Conservation (phyloP, 352 stramenopile species). For the Phytophthora melonis region DNA sequence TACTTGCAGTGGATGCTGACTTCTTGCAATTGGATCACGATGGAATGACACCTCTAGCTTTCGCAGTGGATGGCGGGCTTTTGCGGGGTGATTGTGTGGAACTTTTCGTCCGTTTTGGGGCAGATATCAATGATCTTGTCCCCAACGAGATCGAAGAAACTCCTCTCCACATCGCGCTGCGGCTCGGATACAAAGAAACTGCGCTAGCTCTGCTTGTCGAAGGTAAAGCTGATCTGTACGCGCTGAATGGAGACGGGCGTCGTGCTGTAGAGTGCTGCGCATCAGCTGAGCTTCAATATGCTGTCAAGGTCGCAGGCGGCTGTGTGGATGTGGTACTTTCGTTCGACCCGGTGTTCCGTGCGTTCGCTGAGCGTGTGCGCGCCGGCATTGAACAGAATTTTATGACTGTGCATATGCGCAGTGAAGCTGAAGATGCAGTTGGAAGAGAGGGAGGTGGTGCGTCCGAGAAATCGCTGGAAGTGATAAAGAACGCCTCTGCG, state of each 20-base stretch:
- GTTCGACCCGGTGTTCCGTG: slow-evolving; percentile 72
- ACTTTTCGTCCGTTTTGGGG: slow-evolving; percentile 61
- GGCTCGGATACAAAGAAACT: slow-evolving; percentile 62
- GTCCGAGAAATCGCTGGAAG: slow-evolving; percentile 48
- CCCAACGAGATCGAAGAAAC: slow-evolving; percentile 69
- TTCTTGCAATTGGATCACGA: slow-evolving; percentile 60
- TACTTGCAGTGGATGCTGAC: slow-evolving; percentile 64
- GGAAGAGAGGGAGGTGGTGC: slow-evolving; percentile 35
- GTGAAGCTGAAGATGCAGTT: slow-evolving; percentile 43
- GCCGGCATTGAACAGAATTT: slow-evolving; percentile 75
- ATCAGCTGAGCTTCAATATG: slow-evolving; percentile 78
- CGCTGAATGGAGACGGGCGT: slow-evolving; percentile 59
- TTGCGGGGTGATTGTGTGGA: slow-evolving; percentile 57
- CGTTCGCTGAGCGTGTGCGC: slow-evolving; percentile 71
- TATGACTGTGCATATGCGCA: slow-evolving; percentile 81
- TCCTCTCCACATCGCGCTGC: slow-evolving; percentile 76
- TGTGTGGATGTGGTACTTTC: slow-evolving; percentile 85
- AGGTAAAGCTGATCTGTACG: slow-evolving; percentile 64
- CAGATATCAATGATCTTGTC: slow-evolving; percentile 59
- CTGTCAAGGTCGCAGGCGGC: slow-evolving; percentile 71
- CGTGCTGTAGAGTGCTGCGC: slow-evolving; percentile 80
- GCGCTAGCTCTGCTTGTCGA: slow-evolving; percentile 69
- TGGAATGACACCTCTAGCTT: slow-evolving; percentile 75
- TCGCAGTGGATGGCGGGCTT: slow-evolving; percentile 63
- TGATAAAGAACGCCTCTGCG: slow-evolving; percentile 73